Evolutionary conservation across 2,329 filamentous ascomycete species (phyloP).

Genomic region (Diaporthe capsici): DNA sequence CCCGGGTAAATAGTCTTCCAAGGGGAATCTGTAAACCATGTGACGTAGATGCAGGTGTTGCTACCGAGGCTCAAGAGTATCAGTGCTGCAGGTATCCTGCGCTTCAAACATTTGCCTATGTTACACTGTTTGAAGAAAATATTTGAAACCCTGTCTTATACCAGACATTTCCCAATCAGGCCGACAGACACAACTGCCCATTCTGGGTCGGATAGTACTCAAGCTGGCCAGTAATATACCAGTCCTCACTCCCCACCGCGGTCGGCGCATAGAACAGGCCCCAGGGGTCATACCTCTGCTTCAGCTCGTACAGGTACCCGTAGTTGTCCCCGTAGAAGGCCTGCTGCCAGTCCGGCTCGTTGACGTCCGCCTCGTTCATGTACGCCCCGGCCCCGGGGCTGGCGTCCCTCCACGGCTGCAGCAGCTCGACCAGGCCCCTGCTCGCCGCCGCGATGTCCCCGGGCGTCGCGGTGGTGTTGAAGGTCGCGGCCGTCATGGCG

Average conservation of each 20-base stretch:
- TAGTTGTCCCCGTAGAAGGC: slow-evolving; percentile 45
- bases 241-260: slow-evolving; percentile 36
- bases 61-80: not conserved
- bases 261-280: slow-evolving; percentile 40
- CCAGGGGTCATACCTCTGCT: slow-evolving; percentile 42
- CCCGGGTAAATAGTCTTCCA: not conserved
- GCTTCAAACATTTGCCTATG: not conserved
- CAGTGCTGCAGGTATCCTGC: not conserved
- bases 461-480: slow-evolving; percentile 2
- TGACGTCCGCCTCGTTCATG: slow-evolving; percentile 37
- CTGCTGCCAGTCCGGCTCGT: slow-evolving; percentile 41
- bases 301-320: slow-evolving; percentile 39
- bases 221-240: slow-evolving; percentile 35
- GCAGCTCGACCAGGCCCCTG: slow-evolving; percentile 43
- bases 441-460: slow-evolving; percentile 45
- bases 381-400: slow-evolving; percentile 45
- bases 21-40: not conserved
- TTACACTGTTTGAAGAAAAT: not conserved
- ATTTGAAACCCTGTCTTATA: not conserved
- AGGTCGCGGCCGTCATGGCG: slow-evolving; percentile 50
- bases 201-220: slow-evolving; percentile 37
- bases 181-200: slow-evolving; percentile 32
- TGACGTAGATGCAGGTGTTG: not conserved
- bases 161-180: not conserved
- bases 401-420: slow-evolving; percentile 48